phyloP scores from a whole-genome alignment of 192 early-diverging fungal species.

The Backusella westeae region DNA sequence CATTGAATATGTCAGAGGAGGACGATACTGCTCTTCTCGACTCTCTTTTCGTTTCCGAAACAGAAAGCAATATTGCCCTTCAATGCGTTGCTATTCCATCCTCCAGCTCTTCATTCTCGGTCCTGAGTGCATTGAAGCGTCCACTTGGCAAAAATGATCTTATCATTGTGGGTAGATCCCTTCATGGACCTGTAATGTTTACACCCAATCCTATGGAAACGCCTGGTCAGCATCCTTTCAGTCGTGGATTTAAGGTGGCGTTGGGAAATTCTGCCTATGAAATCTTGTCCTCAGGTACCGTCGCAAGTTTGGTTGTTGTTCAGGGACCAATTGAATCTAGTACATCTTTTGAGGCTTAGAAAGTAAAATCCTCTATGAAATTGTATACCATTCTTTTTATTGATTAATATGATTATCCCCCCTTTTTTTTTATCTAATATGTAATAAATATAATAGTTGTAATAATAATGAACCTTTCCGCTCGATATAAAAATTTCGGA shows the following conservation, averaged over 20 bases:
- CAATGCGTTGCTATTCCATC: background rate
- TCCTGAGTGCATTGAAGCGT: background rate
- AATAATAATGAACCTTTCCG: no score
- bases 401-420: no score
- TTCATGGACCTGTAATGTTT: background rate
- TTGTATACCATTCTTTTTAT: no score
- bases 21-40: background rate
- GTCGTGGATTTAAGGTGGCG: background rate
- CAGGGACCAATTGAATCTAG: background rate
- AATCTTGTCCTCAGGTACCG: conserved; percentile 3
- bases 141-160: background rate
- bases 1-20: background rate
- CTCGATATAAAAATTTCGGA: no score
- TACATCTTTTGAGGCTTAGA: background rate
- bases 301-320: conserved; percentile 9
- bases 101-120: background rate
- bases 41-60: background rate
- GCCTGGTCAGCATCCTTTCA: background rate
- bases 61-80: background rate
- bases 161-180: background rate
- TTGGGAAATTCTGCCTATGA: conserved; percentile 3
- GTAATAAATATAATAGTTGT: no score
- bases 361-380: no score
- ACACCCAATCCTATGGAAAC: background rate
- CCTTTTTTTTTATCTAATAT: no score